A percentile compares a stretch with the other conserved stretches of the same genome.
phyloP scores from a whole-genome alignment of 306 rosid species.

The Cucumis sativus region Cucumber_9930_V3 NC_026655.2:4369501-4370000 shows the following conservation, averaged over 20 bases:
- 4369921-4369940: neutral
- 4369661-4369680: neutral
- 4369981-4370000: neutral
- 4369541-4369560: neutral
- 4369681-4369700: neutral
- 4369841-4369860: neutral
- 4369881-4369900: neutral
- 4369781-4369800: neutral
- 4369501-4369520: neutral
- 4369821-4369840: neutral
- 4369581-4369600: neutral
- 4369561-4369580: neutral
- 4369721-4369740: neutral
- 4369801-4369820: neutral
- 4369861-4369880: constrained; percentile 8
- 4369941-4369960: neutral
- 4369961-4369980: neutral
- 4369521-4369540: neutral
- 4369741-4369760: neutral
- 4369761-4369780: constrained; percentile 9
- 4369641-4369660: neutral
- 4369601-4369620: neutral
- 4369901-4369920: neutral
- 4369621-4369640: neutral
- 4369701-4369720: neutral